Base-by-base conservation (phyloP, 768 basidiomycete species). In the Antrodiella citrinella region DNA sequence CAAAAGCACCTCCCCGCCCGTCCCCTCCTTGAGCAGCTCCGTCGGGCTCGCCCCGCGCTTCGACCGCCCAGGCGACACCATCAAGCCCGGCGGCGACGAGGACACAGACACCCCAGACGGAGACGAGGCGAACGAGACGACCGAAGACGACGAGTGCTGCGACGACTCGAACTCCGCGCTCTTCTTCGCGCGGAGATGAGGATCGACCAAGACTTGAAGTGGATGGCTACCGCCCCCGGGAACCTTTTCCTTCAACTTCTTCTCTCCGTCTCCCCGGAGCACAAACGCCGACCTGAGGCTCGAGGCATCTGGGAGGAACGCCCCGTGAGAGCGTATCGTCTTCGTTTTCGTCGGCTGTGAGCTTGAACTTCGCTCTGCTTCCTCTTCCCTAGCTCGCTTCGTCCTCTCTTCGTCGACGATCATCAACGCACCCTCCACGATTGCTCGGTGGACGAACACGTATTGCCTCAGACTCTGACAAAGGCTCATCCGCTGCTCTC, bases 391-490 rank as follows among this genome's bases (percentile, higher is more conserved):
- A 62, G 66, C 65, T 41, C 64, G 47, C 59, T 71, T 72, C n/a
- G n/a, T n/a, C 51, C 69, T 72, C 66, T 85, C 81, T 64, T 90
- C 85, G 55, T 91, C 89, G 43, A 85, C 74, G 15, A 91, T 71
- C 74, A 78, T 74, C 67, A 92, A 65, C 13, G 84, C 78, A 4
- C 91, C 90, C 65, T 90, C 87, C 51, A 92, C 77, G 50, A 93
- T 73, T 15, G 84, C 91, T 24, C 84, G 81, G 63, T 96, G 90
- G 30, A 92, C 88, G 66, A 94, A 97, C 18, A 94, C 85, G 61
- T 94, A 98, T 69, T 98, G 95, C 51, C 93, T 72, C 61, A 94
- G 69, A 65, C 88, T 95, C 72, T 95, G 94, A 62, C 94, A 95
- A 54, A 96, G 68, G 60, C 90, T 92, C 95, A 98, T 98, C 48